These are phyloP conservation scores for Aotearoamyces nothofagi DNA, from an alignment of 2,329 filamentous ascomycete species.

Conservation along the genomic window DNA sequence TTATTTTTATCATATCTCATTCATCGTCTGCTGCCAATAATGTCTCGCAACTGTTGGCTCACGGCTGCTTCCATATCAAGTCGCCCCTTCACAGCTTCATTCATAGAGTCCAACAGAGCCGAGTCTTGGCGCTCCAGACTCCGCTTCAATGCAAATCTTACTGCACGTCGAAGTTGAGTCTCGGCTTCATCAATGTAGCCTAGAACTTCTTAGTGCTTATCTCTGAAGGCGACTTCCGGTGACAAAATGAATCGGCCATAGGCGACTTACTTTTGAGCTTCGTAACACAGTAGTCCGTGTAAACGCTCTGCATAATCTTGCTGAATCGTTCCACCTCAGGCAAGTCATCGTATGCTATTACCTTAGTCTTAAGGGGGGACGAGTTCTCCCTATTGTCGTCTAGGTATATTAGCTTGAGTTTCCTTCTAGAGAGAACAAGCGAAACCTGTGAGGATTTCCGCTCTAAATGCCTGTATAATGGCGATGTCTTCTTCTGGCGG, in stretches of 20 bases:
- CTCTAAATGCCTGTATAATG: conserved; percentile 2
- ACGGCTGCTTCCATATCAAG: conserved; percentile 2
- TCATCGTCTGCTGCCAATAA: conserved; percentile 1
- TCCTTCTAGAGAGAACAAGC: background rate
- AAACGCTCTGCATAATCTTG: conserved; percentile 2
- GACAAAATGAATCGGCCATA: conserved; percentile 1
- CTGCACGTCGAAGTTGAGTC: conserved; percentile 1
- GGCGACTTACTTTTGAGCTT: conserved; percentile 1
- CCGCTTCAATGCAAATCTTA: conserved; percentile 1
- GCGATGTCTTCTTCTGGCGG: conserved; percentile 1
- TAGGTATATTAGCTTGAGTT: conserved; percentile 1
- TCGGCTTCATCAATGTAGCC: conserved; percentile 1
- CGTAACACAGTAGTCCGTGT: conserved; percentile 1
- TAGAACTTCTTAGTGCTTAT: conserved; percentile 1
- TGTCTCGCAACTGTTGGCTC: conserved; percentile 1
- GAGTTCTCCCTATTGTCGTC: conserved; percentile 1
- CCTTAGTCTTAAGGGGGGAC: conserved; percentile 1
- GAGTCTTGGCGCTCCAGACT: conserved; percentile 1
- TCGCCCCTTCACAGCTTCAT: conserved; percentile 1
- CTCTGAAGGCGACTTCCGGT: background rate
- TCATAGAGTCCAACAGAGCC: conserved; percentile 1
- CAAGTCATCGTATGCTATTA: conserved; percentile 1
- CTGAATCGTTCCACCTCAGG: conserved; percentile 1
- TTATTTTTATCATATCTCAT: too few species aligned
- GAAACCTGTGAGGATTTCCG: conserved; percentile 1